Evolutionary conservation across 2,329 filamentous ascomycete genomes (phyloP), one percentile per base, ranked within the genome.

Genomic region (Chaetomiaceae sp.): DNA sequence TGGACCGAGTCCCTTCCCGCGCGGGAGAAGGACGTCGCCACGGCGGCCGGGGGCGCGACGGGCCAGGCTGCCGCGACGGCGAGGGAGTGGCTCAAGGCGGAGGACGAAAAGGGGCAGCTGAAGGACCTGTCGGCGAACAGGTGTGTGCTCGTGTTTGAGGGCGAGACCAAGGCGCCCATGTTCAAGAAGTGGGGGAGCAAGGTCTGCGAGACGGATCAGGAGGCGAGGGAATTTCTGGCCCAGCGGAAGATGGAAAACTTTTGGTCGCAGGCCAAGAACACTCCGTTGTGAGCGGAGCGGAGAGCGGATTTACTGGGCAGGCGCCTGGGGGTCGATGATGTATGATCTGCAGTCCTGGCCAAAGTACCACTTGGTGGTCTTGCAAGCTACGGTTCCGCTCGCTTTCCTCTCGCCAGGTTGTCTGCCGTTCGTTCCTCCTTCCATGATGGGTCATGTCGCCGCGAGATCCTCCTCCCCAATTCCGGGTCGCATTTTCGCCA

Each of bases 161-260:
- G 94, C 32, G 86, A 95, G 66, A 76, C 86, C 62, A 93, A 91
- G 64, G 72, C 77, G 26, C 77, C 87, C 40, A 79, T 75, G 0
- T 98, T 97, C 64, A 82, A 86, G 55, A 90, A 88, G 61, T 97
- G 91, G 87, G 77, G 85, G 3, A 89, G 83, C 52, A 85, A 88
- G 62, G 81, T 93, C n/a, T 95, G 89, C 65, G 93, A 97, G 68
- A 91, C 87, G 2, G 93, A 98, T 63, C 78, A 83, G 10, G 86
- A 94, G 62, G 93, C 91, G 5, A 84, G 87, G 62, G 88, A 95
- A 57, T 75, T 83, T 18, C 67, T 98, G 52, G 70, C 81, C 11
- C 78, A 88, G 56, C 80, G 82, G 6, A 96, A 95, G 72, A 86
- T 97, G 77, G 91, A 97, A 58, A 95, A 85, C 59, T 91, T 98